Evolutionary conservation across 2,329 filamentous ascomycete species (phyloP), one percentile per base, ranked within the genome.

Genomic region (Myotisia sp.): DNA sequence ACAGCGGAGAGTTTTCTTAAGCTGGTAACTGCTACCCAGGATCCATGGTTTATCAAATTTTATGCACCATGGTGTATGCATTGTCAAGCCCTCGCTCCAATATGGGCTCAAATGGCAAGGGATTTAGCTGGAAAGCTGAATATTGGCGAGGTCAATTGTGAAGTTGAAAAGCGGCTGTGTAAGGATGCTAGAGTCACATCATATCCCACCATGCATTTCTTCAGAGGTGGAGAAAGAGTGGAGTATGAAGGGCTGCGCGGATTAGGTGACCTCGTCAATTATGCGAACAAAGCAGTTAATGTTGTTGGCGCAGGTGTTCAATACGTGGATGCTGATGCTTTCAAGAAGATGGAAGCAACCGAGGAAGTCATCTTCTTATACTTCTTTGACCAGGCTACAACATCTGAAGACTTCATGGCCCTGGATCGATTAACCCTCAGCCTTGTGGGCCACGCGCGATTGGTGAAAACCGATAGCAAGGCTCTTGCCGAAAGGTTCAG

Each of bases 41-140:
- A 95, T 42, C 79, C 86, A 4, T 98, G 90, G 90, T 94, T 98
- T 52, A 76, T 98, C 67, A 98, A 98, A 59, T 95, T 98, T 55
- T 95, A 94, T 55, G 86, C 84, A 12, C 92, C 90, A 4, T 95
- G 87, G 90, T 98, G 90, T 56, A 75, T 77, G 46, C 90, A 98
- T 59, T 98, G 92, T 58, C 82, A 93, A 60, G 82, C 82, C 23
- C 75, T 98, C 69, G 83, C 80, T 22, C 81, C 90, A 2, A 85
- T 76, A 43, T 98, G 90, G 90, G 66, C 75, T 41, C 80, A 87
- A 49, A 74, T 98, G 59, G 81, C 81, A 28, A 85, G 86, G 53
- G 83, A 87, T 51, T 90, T 94, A 82, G 74, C 85, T 56, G 81
- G 79, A 27, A 76, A 74, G 44, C 72, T 98, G 39, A 94, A 95